Base-by-base conservation (phyloP, 2,329 filamentous ascomycete genomes). In the Graphium sp. region DNA sequence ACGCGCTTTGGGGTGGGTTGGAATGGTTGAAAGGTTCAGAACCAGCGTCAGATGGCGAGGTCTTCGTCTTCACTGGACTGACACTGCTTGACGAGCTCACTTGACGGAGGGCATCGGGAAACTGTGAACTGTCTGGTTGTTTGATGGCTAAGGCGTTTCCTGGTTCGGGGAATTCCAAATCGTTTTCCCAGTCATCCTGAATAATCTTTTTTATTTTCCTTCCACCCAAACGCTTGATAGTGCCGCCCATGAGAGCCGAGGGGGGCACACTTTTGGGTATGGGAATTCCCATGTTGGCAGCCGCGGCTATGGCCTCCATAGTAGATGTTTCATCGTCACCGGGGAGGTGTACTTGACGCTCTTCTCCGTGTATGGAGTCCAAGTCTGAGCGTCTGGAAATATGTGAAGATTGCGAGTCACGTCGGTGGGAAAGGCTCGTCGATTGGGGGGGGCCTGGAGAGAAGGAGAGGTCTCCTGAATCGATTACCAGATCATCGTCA, bases 231-330 rank as follows among this genome's bases (percentile, higher is more conserved):
- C 85, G 67, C 56, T 91, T 92, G 46, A 95, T 95, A 7, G 84
- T 87, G 29, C 89, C 89, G 30, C 87, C 87, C 48, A 89, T 69
- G 23, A 98, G 60, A 18, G 89, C 89, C 13, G 87, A 93, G 18
- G 80, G 72, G 2, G 87, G 84, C 18, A 95, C 73, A 46, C 85
- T 85, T 29, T 70, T 61, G 17, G 89, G 89, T 32, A 95, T 71
- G 6, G 89, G 87, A 37, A 98, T 93, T 39, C 89, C 89, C 16
- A 84, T 85, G 47, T 74, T 75, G 44, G 83, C 79, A 19, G 85
- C 87, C 6, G 83, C 80, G 15, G 80, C 71, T 42, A 98, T 87
- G 34, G 89, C 85, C 46, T 91, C 79, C 40, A 75, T 57, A 7
- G 79, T 91, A 2, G 82, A 82, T 37, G 71, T 66, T 42, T 92